phyloP scores from a whole-genome alignment of 768 basidiomycete species.

The Lactarius deliciosus region DNA sequence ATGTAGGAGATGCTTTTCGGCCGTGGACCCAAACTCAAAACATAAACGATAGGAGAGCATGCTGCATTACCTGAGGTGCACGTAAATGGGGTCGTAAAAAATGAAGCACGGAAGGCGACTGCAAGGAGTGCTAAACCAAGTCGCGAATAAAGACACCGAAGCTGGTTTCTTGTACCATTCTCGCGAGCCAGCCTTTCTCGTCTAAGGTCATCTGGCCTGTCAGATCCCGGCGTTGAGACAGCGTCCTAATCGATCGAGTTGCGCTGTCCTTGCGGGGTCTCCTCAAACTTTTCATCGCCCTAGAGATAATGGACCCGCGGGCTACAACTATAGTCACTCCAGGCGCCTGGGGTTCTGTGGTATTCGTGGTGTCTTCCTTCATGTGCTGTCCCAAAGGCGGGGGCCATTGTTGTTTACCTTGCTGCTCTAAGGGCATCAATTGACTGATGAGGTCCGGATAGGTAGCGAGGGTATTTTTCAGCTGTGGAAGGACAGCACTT shows the following conservation, averaged over 20 bases:
- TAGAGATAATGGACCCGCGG: slow-evolving; percentile 3
- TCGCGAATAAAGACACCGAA: slow-evolving; percentile 8
- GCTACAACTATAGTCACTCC: not conserved
- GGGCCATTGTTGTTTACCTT: slow-evolving; percentile 12
- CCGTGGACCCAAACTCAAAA: too few relatives aligned
- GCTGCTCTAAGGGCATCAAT: slow-evolving; percentile 22
- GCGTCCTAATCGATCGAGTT: not conserved
- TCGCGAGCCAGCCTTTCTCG: slow-evolving; percentile 10
- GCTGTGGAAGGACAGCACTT: slow-evolving; percentile 10
- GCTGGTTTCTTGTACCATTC: slow-evolving; percentile 13
- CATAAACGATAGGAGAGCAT: not conserved
- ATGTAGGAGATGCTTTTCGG: too few relatives aligned
- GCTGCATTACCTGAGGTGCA: not conserved
- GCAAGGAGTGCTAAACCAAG: not conserved
- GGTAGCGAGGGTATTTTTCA: slow-evolving; percentile 1
- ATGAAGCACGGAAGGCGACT: not conserved
- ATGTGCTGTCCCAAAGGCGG: not conserved
- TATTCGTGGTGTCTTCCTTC: not conserved
- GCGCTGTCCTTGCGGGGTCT: not conserved
- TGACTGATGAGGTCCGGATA: slow-evolving; percentile 20
- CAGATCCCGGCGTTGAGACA: not conserved
- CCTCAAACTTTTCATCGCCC: slow-evolving; percentile 8
- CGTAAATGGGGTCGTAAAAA: not conserved
- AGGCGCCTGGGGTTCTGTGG: not conserved
- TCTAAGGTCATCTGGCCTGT: not conserved